Base-by-base conservation (phyloP, 1,284 basidiomycete species). In the Boletus smithii region DNA sequence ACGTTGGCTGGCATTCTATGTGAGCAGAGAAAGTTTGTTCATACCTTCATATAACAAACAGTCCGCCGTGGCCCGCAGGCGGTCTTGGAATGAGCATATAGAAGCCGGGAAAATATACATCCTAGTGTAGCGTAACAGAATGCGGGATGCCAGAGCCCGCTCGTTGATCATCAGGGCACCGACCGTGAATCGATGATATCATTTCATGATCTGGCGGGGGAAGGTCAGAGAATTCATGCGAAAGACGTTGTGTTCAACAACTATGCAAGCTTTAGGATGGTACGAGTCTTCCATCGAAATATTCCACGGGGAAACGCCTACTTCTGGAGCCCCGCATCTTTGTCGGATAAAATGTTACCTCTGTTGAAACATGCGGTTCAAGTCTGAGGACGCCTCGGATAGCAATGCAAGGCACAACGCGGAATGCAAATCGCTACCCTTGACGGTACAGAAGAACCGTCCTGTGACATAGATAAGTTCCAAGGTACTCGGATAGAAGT, bases 31-130 rank as follows among this genome's bases (percentile, higher is more conserved):
- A 11, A 30, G 26, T 22, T 22, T 16, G n/a, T 37, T 42, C 54
- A 16, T 36, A 26, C 31, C 34, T 24, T 41, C 46, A 45, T n/a
- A 38, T 45, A 37, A 34, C 24, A 41, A 23, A 39, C 36, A 26
- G 16, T 37, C 32, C 13, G 18, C 31, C 17, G 32, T 13, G 41
- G 22, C 34, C n/a, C 26, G 23, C 38, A 27, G n/a, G n/a, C n/a
- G n/a, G n/a, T n/a, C n/a, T n/a, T n/a, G n/a, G n/a, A n/a, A n/a
- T n/a, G n/a, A n/a, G n/a, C n/a, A n/a, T n/a, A n/a, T n/a, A n/a
- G n/a, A n/a, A n/a, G n/a, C n/a, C n/a, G n/a, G n/a, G n/a, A n/a
- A n/a, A n/a, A n/a, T n/a, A n/a, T n/a, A n/a, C n/a, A n/a, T n/a
- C n/a, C n/a, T n/a, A n/a, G n/a, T n/a, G n/a, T n/a, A n/a, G n/a